These are phyloP conservation scores for Glycine soja DNA, from an alignment of 306 rosid species.

Conservation along the genomic window DNA sequence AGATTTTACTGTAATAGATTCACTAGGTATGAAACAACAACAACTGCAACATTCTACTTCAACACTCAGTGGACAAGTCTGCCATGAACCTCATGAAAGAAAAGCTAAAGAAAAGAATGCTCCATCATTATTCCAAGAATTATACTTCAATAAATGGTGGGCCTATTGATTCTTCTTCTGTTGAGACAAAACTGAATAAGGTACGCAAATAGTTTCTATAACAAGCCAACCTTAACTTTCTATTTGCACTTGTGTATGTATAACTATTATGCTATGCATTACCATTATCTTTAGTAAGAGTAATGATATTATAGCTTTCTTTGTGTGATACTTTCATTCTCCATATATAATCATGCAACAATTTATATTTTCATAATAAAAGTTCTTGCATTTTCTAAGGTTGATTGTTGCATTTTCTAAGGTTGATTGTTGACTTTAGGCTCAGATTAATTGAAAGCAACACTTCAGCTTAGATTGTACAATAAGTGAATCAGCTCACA, in stretches of 20 bases:
- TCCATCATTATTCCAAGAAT: conserved; percentile 65
- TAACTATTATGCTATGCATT: not conserved
- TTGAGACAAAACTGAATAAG: conserved; percentile 86
- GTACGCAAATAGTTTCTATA: conserved; percentile 46
- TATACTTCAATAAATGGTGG: conserved; percentile 53
- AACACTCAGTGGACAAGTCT: conserved; percentile 72
- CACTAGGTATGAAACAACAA: too few relatives aligned
- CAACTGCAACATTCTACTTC: too few relatives aligned
- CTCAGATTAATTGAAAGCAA: too few relatives aligned
- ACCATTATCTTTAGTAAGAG: conserved; percentile 4
- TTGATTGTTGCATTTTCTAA: conserved; percentile 22
- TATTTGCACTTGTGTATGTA: not conserved
- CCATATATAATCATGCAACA: conserved; percentile 12
- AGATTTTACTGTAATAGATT: conserved; percentile 21
- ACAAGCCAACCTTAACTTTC: not conserved
- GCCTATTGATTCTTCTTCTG: conserved; percentile 68
- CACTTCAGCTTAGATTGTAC: too few relatives aligned
- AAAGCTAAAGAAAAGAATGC: conserved; percentile 74
- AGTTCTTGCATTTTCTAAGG: conserved; percentile 9
- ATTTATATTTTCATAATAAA: not conserved
- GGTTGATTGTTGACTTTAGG: too few relatives aligned
- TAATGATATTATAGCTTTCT: conserved; percentile 8
- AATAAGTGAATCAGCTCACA: too few relatives aligned
- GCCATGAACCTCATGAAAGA: conserved; percentile 72
- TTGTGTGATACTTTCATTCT: not conserved